phyloP scores from a whole-genome alignment of 805 yeast genomes.

The Lipomyces kockii region DNA sequence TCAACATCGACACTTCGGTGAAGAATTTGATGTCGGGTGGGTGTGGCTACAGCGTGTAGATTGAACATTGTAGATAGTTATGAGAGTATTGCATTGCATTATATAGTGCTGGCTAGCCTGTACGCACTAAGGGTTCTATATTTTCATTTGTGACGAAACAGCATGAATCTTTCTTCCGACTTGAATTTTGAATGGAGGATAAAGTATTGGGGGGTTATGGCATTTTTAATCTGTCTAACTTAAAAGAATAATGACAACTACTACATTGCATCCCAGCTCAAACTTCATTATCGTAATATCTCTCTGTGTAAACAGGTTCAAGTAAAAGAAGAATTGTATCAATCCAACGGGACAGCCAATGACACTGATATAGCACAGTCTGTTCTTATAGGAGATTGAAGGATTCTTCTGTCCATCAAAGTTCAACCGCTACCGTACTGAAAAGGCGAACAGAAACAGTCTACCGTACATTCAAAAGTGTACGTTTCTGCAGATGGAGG shows the following conservation, averaged over 20 bases:
- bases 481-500: slow-evolving; percentile 23
- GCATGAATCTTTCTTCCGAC: background rate
- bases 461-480: background rate
- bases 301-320: background rate
- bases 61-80: background rate
- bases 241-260: background rate
- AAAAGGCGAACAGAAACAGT: background rate
- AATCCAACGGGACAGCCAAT: slow-evolving; percentile 34
- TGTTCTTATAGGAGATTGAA: slow-evolving; percentile 30
- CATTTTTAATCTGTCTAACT: background rate
- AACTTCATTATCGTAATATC: background rate
- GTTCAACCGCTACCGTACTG: slow-evolving; percentile 16
- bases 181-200: background rate
- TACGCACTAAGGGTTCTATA: background rate
- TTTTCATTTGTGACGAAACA: background rate
- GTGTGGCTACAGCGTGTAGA: slow-evolving; percentile 1
- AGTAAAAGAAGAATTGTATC: slow-evolving; percentile 18
- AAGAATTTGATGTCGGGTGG: slow-evolving; percentile 15
- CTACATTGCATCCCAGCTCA: background rate
- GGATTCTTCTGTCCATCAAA: slow-evolving; percentile 17
- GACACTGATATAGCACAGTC: slow-evolving; percentile 13
- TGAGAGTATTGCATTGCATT: background rate
- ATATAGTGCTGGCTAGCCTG: slow-evolving; percentile 6
- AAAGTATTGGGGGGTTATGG: background rate
- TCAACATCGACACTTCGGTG: slow-evolving; percentile 21